Evolutionary conservation across 768 basidiomycete species (phyloP).

Genomic region (Kwoniella newhampshirensis): DNA sequence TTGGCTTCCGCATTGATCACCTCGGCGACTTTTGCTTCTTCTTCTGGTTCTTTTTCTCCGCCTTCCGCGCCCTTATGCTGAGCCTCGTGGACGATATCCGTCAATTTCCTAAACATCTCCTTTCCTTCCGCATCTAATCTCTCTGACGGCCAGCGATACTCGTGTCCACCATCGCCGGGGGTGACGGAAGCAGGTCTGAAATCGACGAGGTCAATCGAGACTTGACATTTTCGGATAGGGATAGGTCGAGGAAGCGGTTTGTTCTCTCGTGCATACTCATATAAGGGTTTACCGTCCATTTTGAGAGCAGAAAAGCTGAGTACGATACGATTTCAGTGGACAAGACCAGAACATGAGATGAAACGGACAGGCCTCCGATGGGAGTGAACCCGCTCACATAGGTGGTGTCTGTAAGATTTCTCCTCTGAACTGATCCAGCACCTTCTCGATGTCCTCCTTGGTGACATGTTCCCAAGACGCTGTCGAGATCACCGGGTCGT

Average conservation of each 20-base stretch:
- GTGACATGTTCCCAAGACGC: conserved; percentile 67
- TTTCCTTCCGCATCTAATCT: conserved; percentile 68
- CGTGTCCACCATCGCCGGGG: conserved; percentile 62
- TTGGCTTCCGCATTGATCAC: not conserved
- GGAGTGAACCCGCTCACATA: conserved; percentile 61
- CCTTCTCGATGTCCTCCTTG: conserved; percentile 67
- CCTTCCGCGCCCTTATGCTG: conserved; percentile 5
- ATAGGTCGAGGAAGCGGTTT: conserved; percentile 93
- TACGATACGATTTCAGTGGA: not conserved
- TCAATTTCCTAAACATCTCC: conserved; percentile 65
- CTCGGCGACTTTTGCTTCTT: not conserved
- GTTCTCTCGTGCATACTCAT: conserved; percentile 90
- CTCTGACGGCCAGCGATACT: conserved; percentile 73
- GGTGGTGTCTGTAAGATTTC: conserved; percentile 89
- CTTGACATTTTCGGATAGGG: conserved; percentile 75
- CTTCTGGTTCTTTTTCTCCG: not conserved
- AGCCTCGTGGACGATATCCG: conserved; percentile 55
- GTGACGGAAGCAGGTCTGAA: conserved; percentile 62
- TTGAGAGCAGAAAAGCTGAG: conserved; percentile 92
- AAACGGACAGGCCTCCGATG: not conserved
- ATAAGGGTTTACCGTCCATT: conserved; percentile 93
- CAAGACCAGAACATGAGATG: not conserved
- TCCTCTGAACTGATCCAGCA: conserved; percentile 73
- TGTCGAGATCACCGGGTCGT: conserved; percentile 74
- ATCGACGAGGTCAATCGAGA: conserved; percentile 74